Base-by-base conservation (phyloP, 768 basidiomycete genomes). In the Rubroboletus pulcherrimus region DNA sequence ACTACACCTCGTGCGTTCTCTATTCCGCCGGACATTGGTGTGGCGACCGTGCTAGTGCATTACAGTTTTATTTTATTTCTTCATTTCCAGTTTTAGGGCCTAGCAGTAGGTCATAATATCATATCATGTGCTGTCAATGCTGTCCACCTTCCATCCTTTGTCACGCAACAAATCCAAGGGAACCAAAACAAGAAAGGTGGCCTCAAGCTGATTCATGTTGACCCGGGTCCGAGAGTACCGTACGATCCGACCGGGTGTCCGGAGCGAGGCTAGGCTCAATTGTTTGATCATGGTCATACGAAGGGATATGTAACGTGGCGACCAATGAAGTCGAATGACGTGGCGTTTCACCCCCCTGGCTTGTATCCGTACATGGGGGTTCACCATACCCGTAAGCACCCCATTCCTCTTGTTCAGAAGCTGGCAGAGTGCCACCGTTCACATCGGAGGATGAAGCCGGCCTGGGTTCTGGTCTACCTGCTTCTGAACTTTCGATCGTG, bases 331-430 rank as follows among this genome's bases (percentile, higher is more conserved):
- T 48, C 2, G 78, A 75, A 69, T 72, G 76, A 53, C 76, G 75
- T 46, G 82, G 81, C 34, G 82, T 82, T 37, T 71, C 72, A 49
- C 75, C 77, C 54, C 77, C 75, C 54, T 62, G 72, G 50, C 44
- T 44, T 15, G 62, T 55, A 53, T 57, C 57, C 41, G 62, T 65
- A 60, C 72, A 75, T 30, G 76, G 70, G 15, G 74, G 68, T 56
- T 73, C 66, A 26, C 72, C 76, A 61, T 77, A 77, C 47, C 74
- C 69, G 58, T 75, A 74, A n/a, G 35, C 33, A 57, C 74, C 55
- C 73, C 80, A 82, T 39, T 66, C 71, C 45, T 73, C 71, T 48
- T 65, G 55, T 38, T 65, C 71, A 48, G 71, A 64, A 56, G 60
- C 41, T 40, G 58, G 40, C 38, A 54, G 43, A 38, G 43, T 26